Evolutionary conservation across 148 eudicot genomes (phyloP), one percentile per base, ranked within the genome.

Genomic region (Euryodendron excelsum): DNA sequence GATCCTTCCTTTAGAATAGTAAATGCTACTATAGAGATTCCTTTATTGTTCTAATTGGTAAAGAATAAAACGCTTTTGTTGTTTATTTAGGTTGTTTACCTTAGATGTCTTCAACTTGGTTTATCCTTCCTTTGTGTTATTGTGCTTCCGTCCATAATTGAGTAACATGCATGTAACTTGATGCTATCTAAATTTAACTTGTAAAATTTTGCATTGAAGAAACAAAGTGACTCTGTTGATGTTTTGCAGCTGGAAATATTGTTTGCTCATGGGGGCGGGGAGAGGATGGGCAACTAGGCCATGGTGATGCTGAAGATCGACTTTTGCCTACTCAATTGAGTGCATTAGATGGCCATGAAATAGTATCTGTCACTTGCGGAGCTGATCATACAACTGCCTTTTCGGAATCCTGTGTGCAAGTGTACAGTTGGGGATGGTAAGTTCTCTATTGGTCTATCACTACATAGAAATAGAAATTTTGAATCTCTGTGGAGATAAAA

Each of bases 251-350:
- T 83, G 98, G 92, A 71, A 82, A 89, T 84, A 83, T 91, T 80
- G 87, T 96, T 65, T 96, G 99, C 87, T 96, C 99, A 1, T 96
- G 99, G 99, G 99, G 99, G 78, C 86, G 94, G 82, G 99, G 99
- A 68, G 99, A 96, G 87, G 99, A 96, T 80, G 99, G 99, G 27
- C 99, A 96, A 78, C 80, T 93, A 79, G 99, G 99, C 66, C 98
- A 89, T 69, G 98, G 95, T 56, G 98, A 96, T 87, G 91, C 99
- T 27, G 99, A 93, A 85, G 99, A 96, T 86, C 88, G 94, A n/a
- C 77, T 88, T 81, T 84, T 83, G 77, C 99, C 99, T 12, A 89
- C 89, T 56, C 97, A 88, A 60, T 67, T 96, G 79, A 93, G 94
- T 85, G 97, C 97, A 58, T 83, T 96, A 75, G 93, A 93, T 87